Evolutionary conservation across 139 green algal species (phyloP).

Genomic region (Micractinium conductrix): DNA sequence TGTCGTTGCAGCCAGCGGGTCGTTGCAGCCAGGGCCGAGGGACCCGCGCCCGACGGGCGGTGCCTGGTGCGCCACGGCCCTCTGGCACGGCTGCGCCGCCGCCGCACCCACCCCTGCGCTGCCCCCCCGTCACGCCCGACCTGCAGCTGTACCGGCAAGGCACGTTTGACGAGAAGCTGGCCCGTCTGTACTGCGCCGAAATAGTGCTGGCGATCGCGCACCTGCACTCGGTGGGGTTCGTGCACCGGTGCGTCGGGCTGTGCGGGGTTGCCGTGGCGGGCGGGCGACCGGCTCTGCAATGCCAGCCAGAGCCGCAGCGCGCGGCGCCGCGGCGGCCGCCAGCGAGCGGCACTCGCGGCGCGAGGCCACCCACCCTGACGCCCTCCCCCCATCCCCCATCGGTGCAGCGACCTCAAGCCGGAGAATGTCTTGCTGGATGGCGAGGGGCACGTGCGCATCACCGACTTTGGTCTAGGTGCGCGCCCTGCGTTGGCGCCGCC

Average conservation of each 20-base stretch:
- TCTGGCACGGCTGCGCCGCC: neutral
- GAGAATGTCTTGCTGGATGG: slow-evolving; percentile 97
- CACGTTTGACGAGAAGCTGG: slow-evolving; percentile 87
- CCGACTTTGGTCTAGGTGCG: slow-evolving; percentile 78
- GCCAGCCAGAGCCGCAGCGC: too few relatives aligned
- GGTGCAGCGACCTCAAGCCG: slow-evolving; percentile 72
- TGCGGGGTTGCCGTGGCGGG: neutral
- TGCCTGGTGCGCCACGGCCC: too few relatives aligned
- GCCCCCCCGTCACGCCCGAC: neutral
- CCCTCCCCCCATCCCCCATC: neutral
- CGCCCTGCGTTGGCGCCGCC: too few relatives aligned
- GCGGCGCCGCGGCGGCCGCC: too few relatives aligned
- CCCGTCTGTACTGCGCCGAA: slow-evolving; percentile 94
- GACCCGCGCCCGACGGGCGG: too few relatives aligned
- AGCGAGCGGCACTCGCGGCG: too few relatives aligned
- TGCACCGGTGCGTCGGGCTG: slow-evolving; percentile 64
- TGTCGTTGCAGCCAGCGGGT: too few relatives aligned
- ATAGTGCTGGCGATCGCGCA: slow-evolving; percentile 93
- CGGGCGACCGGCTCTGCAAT: too few relatives aligned
- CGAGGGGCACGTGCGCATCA: slow-evolving; percentile 94
- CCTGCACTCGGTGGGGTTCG: slow-evolving; percentile 87
- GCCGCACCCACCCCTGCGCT: neutral
- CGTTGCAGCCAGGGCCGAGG: too few relatives aligned
- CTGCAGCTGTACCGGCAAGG: slow-evolving; percentile 84
- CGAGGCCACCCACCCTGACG: too few relatives aligned